Conservation (phyloP, 495 filamentous ascomycete species). For the Letharia lupina region DNA sequence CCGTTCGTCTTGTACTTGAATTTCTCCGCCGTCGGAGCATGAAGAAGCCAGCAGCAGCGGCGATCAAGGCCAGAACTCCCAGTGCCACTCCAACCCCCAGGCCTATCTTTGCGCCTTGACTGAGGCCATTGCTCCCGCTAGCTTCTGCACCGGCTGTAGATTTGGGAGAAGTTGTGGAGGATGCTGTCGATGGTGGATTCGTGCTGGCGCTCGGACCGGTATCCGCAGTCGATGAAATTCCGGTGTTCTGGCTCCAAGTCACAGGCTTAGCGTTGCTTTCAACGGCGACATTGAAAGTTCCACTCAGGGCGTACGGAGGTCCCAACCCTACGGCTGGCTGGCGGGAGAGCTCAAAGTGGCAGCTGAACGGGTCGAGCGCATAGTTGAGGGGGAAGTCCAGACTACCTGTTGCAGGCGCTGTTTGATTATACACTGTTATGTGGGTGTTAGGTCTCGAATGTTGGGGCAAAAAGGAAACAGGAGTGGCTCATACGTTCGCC, state of each 20-base stretch:
- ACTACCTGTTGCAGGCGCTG: slow-evolving; percentile 4
- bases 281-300: background rate
- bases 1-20: background rate
- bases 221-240: background rate
- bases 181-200: background rate
- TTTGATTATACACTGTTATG: background rate
- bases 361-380: slow-evolving; percentile 4
- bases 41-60: background rate
- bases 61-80: slow-evolving; percentile 3
- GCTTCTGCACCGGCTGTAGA: background rate
- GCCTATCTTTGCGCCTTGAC: background rate
- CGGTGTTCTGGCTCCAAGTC: background rate
- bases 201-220: background rate
- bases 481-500: background rate
- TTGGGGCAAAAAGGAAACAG: background rate
- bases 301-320: background rate
- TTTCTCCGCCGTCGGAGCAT: background rate
- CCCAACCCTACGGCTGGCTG: background rate
- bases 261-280: background rate
- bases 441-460: background rate
- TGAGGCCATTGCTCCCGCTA: background rate
- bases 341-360: slow-evolving; percentile 6
- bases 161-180: background rate
- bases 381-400: background rate
- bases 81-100: slow-evolving; percentile 6